phyloP scores from a whole-genome alignment of 2,329 filamentous ascomycete species.

The Aspergillus proliferans region DNA sequence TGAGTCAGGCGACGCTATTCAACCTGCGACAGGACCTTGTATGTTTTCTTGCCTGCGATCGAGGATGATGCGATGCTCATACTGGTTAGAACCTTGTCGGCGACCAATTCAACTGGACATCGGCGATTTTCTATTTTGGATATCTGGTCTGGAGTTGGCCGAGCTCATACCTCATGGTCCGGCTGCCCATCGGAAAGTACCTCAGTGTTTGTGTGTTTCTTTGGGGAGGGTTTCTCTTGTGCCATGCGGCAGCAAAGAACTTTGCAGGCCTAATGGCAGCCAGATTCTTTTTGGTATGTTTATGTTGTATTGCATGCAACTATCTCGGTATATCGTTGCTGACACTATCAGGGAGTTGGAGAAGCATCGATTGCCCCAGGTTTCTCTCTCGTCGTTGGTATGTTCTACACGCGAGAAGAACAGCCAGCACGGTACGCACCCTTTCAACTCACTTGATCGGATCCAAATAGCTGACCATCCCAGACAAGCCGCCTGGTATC shows the following conservation, averaged over 20 bases:
- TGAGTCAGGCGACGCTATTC: slow-evolving; percentile 25
- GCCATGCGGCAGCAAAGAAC: slow-evolving; percentile 23
- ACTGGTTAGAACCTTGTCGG: slow-evolving; percentile 17
- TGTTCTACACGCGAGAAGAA: slow-evolving; percentile 30
- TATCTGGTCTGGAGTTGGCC: slow-evolving; percentile 36
- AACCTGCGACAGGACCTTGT: slow-evolving; percentile 19
- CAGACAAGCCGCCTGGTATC: slow-evolving; percentile 30
- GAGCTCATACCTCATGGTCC: slow-evolving; percentile 32
- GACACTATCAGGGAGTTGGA: slow-evolving; percentile 15
- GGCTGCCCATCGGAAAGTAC: slow-evolving; percentile 23
- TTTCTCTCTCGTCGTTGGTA: slow-evolving; percentile 33
- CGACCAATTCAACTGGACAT: slow-evolving; percentile 25
- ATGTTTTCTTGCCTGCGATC: not conserved
- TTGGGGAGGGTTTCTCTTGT: slow-evolving; percentile 30
- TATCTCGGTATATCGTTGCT: not conserved
- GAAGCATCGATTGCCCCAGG: slow-evolving; percentile 26
- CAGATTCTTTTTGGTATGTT: slow-evolving; percentile 16
- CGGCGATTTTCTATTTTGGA: slow-evolving; percentile 30
- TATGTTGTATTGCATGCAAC: not conserved
- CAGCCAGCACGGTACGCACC: slow-evolving; percentile 21
- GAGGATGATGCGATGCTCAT: slow-evolving; percentile 2
- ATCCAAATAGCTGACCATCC: too few relatives aligned
- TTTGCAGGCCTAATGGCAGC: slow-evolving; percentile 33
- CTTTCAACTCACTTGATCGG: not conserved
- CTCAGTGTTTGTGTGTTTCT: slow-evolving; percentile 24